Base-by-base conservation (phyloP, 148 eudicot species). In the Cornus florida region DNA sequence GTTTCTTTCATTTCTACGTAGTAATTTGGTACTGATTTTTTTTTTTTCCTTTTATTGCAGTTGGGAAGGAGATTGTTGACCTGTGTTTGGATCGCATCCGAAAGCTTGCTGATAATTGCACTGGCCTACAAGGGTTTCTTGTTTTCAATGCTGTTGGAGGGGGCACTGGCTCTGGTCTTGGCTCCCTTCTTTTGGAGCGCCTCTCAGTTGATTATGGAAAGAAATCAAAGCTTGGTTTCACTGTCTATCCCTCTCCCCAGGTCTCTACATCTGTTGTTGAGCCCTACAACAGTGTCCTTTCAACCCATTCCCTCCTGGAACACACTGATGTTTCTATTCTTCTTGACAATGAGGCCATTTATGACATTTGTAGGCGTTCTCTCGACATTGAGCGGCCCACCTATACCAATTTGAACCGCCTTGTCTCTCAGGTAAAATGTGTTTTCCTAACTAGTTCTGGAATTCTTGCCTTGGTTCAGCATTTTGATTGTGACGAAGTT, bases 201-300 rank as follows among this genome's bases (percentile, higher is more conserved):
- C 74, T 77, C 0, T 77, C 80, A 8, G 80, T 77, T 69, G 80
- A 77, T 72, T 77, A 77, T 35, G 80, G 74, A 33, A 77, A 77
- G 80, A 77, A 77, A 22, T 77, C 80, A 17, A 77, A 77, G 73
- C 80, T 77, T 48, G 80, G 80, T 4, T 77, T 77, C 59, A 77
- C 80, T 69, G 74, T 77, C 20, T 77, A 77, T 43, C 80, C 80
- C 23, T 77, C 80, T 16, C 80, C 80, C 59, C 80, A 77, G 67
- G 80, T 77, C 67, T 77, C 80, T 4, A 77, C 80, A 50, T 77
- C 80, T 32, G 80, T 77, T 69, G 80, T 77, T 69, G 80, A 77
- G 73, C 80, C 80, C 67, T 77, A 77, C 53, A 77, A 77, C 80
- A 77, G 80, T 77, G 74, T 77, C 68, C 80, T 77, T 24, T 77